Evolutionary conservation across 2,329 filamentous ascomycete species (phyloP).

Genomic region (Penicillium sp.): DNA sequence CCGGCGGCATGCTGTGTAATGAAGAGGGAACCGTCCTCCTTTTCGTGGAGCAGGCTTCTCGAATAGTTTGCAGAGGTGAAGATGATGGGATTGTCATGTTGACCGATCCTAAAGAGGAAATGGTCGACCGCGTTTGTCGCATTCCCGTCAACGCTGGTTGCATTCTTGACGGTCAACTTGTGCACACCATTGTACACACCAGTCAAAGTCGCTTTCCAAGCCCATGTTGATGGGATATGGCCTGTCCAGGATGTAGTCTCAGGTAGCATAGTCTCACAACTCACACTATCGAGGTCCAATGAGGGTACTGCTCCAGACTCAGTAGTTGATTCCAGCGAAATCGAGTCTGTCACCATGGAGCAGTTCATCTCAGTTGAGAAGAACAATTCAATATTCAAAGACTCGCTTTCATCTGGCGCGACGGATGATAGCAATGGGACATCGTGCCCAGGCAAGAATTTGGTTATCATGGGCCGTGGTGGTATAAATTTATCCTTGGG

Average conservation of each 20-base stretch:
- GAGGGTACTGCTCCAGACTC: conserved; percentile 46
- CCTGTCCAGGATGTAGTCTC: conserved; percentile 47
- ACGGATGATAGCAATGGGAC: conserved; percentile 54
- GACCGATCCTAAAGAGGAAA: conserved; percentile 63
- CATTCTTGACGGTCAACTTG: conserved; percentile 58
- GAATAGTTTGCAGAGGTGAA: conserved; percentile 64
- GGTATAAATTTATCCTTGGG: conserved; percentile 52
- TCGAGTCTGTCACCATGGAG: conserved; percentile 51
- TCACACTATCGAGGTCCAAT: conserved; percentile 48
- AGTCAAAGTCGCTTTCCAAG: conserved; percentile 53
- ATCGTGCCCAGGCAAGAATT: conserved; percentile 64
- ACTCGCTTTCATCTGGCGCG: conserved; percentile 42
- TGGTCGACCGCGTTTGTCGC: conserved; percentile 58
- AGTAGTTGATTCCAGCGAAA: conserved; percentile 57
- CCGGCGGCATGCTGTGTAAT: conserved; percentile 63
- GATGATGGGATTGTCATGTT: conserved; percentile 59
- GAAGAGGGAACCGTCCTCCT: conserved; percentile 46
- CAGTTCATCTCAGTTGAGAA: conserved; percentile 66
- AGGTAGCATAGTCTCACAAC: conserved; percentile 46
- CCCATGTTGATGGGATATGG: conserved; percentile 57
- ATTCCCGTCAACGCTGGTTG: conserved; percentile 44
- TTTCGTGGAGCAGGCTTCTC: conserved; percentile 50
- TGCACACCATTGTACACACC: conserved; percentile 64
- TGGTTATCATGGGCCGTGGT: conserved; percentile 61
- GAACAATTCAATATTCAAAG: conserved; percentile 54